Evolutionary conservation across 345 rosid genomes (phyloP), one percentile per base, ranked within the genome.

Genomic region (Brassica carinata): DNA sequence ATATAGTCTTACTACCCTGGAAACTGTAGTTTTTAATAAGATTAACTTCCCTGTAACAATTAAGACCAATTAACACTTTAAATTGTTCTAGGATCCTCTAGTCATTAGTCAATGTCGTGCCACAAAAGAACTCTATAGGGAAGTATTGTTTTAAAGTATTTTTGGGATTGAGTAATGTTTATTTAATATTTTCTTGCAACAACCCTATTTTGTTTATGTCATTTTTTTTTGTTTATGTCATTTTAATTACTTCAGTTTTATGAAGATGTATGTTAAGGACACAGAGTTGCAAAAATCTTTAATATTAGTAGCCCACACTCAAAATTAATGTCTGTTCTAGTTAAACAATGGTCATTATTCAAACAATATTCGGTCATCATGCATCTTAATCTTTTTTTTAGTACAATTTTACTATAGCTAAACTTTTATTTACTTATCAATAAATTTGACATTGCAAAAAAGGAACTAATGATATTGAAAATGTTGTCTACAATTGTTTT

Each of bases 41-140:
- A 9, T 26, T 10, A 61, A 61, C 29, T 58, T 10, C 53, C 27
- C n/a, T 33, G 33, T 18, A 15, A 17, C 59, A 77, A 63, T 48
- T 72, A 72, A 15, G 73, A 79, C 51, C 73, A 72, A 29, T 26
- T 53, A 57, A 55, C 26, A 57, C 26, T 38, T 33, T 33, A 34
- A 31, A 71, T n/a, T 71, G 23, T 63, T 48, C 2, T 64, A 78
- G 64, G 71, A 78, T 70, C 36, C 71, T 38, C 64, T 48, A 48
- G 55, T 43, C 51, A 11, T 5, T 45, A 19, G 57, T 79, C 82
- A 79, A 79, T 79, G 62, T 68, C 73, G 77, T 79, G 53, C 68
- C 34, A 67, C 14, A 36, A 72, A 5, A 40, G 62, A 79, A 72
- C 82, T 78, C 62, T 27, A 17, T 7, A 55, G 31, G 23, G 45